Percentiles rank a stretch among this genome's conserved stretches.
These are phyloP conservation scores for Ceratocystis smalleyi DNA, from an alignment of 2,329 filamentous ascomycete genomes.

Conservation along the genomic window DNA sequence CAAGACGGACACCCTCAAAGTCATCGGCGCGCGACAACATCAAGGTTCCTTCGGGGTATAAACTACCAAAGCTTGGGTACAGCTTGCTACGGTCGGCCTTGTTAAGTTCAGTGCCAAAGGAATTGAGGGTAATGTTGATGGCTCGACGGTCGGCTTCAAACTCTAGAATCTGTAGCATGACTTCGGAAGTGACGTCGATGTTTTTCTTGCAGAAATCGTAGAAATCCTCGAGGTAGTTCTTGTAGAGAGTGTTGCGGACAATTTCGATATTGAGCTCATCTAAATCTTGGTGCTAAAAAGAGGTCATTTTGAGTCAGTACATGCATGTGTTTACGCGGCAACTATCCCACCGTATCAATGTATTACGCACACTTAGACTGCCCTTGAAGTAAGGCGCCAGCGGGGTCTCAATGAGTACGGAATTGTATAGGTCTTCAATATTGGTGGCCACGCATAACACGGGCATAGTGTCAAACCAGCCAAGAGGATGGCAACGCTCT, in stretches of 20 bases:
- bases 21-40: slow-evolving; percentile 94
- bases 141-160: slow-evolving; percentile 93
- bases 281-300: slow-evolving; percentile 59
- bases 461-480: slow-evolving; percentile 98
- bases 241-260: slow-evolving; percentile 94
- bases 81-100: slow-evolving; percentile 93
- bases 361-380: slow-evolving; percentile 46
- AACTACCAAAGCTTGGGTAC: slow-evolving; percentile 77
- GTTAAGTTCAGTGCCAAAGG: slow-evolving; percentile 86
- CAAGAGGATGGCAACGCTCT: slow-evolving; percentile 88
- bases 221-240: slow-evolving; percentile 98
- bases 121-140: slow-evolving; percentile 99
- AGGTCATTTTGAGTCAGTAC: slow-evolving; percentile 6
- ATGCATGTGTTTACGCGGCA: background rate
- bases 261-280: slow-evolving; percentile 99
- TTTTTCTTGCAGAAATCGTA: slow-evolving; percentile 85
- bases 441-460: slow-evolving; percentile 96
- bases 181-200: slow-evolving; percentile 76
- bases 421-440: slow-evolving; percentile 98
- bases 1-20: slow-evolving; percentile 79
- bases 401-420: slow-evolving; percentile 89
- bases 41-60: slow-evolving; percentile 85
- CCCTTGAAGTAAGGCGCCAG: slow-evolving; percentile 96
- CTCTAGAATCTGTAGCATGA: slow-evolving; percentile 91
- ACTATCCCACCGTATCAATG: background rate